Evolutionary conservation across 2,329 filamentous ascomycete species (phyloP).

Genomic region (Elsinoe ampelina): DNA sequence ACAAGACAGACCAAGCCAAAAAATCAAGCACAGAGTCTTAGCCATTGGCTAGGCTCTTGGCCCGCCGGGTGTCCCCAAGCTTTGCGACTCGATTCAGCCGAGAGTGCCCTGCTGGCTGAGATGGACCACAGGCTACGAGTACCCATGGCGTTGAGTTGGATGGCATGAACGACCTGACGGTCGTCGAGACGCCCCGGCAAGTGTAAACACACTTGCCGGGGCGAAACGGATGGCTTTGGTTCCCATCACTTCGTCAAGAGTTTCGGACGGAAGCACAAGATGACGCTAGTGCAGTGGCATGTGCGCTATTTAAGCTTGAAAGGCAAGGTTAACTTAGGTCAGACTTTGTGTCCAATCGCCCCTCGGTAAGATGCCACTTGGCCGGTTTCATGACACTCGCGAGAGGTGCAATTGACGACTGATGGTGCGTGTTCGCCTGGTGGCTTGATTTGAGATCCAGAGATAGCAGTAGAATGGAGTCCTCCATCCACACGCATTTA

Average conservation of each 20-base stretch:
- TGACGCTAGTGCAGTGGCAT: not conserved
- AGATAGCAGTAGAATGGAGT: no score
- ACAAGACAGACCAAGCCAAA: conserved; percentile 2
- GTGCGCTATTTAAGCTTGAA: not conserved
- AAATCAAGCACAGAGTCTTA: conserved; percentile 6
- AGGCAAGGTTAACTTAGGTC: no score
- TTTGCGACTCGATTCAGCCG: not conserved
- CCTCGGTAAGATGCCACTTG: no score
- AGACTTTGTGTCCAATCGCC: no score
- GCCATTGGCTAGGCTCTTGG: not conserved
- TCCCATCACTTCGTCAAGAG: not conserved
- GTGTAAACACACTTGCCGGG: not conserved
- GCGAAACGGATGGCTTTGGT: not conserved
- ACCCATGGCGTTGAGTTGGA: no score
- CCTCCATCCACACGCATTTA: not conserved
- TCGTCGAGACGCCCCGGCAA: not conserved
- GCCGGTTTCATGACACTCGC: no score
- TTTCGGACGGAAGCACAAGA: conserved; percentile 6
- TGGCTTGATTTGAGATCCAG: no score
- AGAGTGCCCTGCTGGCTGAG: no score
- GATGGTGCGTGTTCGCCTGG: no score
- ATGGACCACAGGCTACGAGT: no score
- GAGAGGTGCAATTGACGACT: no score
- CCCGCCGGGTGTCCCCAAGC: not conserved
- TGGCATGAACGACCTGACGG: no score